A percentile compares a stretch with the other conserved stretches of the same genome.
Conservation (phyloP, 495 filamentous ascomycete genomes). For the Xylaria venustula region DNA sequence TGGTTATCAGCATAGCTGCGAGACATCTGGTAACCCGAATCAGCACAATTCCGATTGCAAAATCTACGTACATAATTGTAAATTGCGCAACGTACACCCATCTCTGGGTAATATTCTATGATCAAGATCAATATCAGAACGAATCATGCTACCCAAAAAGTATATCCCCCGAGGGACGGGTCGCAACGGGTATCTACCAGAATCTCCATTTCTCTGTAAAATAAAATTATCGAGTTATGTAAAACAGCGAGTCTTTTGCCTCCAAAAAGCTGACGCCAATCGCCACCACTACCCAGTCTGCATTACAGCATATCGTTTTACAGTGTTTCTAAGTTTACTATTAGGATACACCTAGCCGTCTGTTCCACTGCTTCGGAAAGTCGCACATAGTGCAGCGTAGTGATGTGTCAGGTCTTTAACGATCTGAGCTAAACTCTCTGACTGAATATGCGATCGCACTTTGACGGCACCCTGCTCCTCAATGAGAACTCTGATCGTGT, state of each 20-base stretch:
- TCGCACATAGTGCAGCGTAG: conserved; percentile 89
- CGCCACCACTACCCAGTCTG: background rate
- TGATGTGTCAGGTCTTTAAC: conserved; percentile 95
- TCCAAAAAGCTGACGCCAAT: background rate
- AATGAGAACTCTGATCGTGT: conserved; percentile 84
- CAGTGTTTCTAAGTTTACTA: background rate
- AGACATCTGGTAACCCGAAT: too few species aligned
- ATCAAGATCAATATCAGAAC: too few species aligned
- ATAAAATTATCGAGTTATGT: conserved; percentile 5
- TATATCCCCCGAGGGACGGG: too few species aligned
- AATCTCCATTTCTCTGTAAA: background rate
- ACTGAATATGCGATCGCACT: conserved; percentile 93
- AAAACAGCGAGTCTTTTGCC: background rate
- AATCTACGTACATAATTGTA: too few species aligned
- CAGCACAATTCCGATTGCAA: too few species aligned
- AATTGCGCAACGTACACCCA: too few species aligned
- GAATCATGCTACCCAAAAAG: too few species aligned
- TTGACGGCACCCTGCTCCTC: conserved; percentile 98
- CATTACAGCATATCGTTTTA: background rate
- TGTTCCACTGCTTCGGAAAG: conserved; percentile 91
- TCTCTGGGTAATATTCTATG: too few species aligned
- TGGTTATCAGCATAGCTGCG: too few species aligned
- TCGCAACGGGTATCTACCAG: conserved; percentile 2
- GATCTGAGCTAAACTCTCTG: conserved; percentile 86
- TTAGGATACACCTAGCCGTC: conserved; percentile 59